A percentile compares a stretch with the other conserved stretches of the same genome.
Evolutionary conservation across 2,329 filamentous ascomycete genomes (phyloP).

Genomic region (Proliferodiscus dingleyae): DNA sequence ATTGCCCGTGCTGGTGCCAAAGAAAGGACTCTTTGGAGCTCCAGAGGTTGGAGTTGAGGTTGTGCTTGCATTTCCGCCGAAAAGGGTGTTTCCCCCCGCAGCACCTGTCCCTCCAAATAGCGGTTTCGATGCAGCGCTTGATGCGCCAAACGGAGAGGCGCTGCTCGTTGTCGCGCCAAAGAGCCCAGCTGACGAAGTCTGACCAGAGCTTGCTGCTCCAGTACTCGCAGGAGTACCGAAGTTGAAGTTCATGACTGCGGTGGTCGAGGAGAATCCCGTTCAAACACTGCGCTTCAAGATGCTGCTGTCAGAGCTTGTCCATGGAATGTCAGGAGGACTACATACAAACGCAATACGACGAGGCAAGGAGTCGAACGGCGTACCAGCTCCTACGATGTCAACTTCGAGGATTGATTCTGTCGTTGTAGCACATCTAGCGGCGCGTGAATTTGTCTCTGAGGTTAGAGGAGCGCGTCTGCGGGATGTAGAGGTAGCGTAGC

Average conservation of each 20-base stretch:
- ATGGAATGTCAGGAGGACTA: background rate
- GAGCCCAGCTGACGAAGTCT: constrained; percentile 19
- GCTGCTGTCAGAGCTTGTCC: background rate
- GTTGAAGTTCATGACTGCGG: constrained; percentile 27
- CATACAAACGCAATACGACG: background rate
- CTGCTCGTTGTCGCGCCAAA: constrained; percentile 27
- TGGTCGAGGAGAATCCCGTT: background rate
- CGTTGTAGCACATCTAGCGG: constrained; percentile 16
- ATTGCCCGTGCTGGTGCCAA: constrained; percentile 28
- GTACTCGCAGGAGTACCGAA: constrained; percentile 28
- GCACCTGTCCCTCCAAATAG: constrained; percentile 9
- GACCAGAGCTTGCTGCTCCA: constrained; percentile 11
- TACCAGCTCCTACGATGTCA: constrained; percentile 12
- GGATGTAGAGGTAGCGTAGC: no score
- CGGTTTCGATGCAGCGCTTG: constrained; percentile 20
- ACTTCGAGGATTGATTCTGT: constrained; percentile 5
- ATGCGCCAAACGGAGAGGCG: constrained; percentile 15
- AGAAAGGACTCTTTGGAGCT: constrained; percentile 18
- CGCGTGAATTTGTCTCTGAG: constrained; percentile 7
- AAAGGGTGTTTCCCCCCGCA: constrained; percentile 7
- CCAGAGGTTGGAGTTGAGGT: constrained; percentile 16
- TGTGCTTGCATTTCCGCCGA: constrained; percentile 12
- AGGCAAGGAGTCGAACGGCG: constrained; percentile 1
- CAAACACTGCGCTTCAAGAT: background rate
- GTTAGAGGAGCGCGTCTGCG: background rate